These are phyloP conservation scores for Salix udensis DNA, from an alignment of 345 rosid species.

Conservation along the genomic window DNA sequence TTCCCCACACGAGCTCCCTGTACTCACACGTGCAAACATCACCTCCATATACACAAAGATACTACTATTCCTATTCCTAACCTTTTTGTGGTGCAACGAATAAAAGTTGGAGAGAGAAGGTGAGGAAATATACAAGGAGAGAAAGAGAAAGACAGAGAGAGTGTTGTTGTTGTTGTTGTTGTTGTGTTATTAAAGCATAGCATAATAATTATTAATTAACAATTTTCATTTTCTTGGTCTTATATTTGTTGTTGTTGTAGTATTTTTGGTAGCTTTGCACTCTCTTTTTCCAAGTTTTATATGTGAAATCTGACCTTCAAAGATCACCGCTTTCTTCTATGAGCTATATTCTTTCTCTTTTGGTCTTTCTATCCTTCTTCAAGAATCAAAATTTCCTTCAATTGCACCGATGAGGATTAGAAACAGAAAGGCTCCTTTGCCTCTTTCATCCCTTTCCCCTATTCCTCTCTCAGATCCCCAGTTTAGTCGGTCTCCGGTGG, in stretches of 20 bases:
- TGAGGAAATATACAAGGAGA: not conserved
- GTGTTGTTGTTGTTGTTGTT: not conserved
- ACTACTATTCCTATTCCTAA: slow-evolving; percentile 22
- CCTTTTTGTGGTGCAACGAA: slow-evolving; percentile 65
- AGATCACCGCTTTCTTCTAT: slow-evolving; percentile 14
- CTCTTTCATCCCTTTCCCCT: slow-evolving; percentile 75
- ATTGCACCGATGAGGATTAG: slow-evolving; percentile 83
- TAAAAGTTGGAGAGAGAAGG: slow-evolving; percentile 47
- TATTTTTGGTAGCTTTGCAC: slow-evolving; percentile 24
- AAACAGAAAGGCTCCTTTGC: slow-evolving; percentile 66
- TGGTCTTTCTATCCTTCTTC: not conserved
- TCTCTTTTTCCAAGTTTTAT: slow-evolving; percentile 6
- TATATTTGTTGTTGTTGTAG: slow-evolving; percentile 1
- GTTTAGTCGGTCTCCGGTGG: slow-evolving; percentile 44
- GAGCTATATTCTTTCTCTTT: not conserved
- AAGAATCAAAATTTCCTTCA: not conserved
- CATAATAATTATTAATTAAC: not conserved
- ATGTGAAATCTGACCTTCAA: slow-evolving; percentile 14
- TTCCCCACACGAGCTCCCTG: slow-evolving; percentile 20
- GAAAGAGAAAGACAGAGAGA: not conserved
- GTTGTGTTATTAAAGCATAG: slow-evolving; percentile 7
- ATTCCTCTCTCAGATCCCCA: slow-evolving; percentile 80
- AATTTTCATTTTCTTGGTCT: not conserved
- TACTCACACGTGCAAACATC: slow-evolving; percentile 36
- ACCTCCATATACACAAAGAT: no score